These are phyloP conservation scores for Arthrinium puccinioides DNA, from an alignment of 2,329 filamentous ascomycete genomes.

Conservation along the genomic window DNA sequence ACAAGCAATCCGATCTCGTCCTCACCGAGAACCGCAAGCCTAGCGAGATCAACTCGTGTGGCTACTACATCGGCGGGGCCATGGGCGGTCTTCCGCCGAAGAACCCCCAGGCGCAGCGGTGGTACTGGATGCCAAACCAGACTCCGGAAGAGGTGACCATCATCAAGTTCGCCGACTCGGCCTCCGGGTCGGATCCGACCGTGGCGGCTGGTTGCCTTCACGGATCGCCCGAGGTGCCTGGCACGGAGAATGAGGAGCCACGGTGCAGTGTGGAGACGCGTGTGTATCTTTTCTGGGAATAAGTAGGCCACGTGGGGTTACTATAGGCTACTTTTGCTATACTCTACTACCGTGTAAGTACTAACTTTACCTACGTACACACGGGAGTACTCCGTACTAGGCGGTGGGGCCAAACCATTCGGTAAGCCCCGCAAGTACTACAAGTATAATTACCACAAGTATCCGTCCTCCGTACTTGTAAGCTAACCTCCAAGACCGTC, in stretches of 20 bases:
- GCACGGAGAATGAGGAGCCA: background rate
- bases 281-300: slow-evolving; percentile 1
- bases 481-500: too few relatives aligned
- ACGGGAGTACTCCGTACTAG: too few relatives aligned
- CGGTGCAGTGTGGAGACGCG: slow-evolving; percentile 1
- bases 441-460: too few relatives aligned
- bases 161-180: background rate
- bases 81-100: background rate
- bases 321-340: too few relatives aligned
- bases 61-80: slow-evolving; percentile 1
- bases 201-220: background rate
- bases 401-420: too few relatives aligned
- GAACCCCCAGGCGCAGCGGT: background rate
- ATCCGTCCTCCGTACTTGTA: too few relatives aligned
- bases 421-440: too few relatives aligned
- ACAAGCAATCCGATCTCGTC: background rate
- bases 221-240: slow-evolving; percentile 1
- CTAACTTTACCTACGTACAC: too few relatives aligned
- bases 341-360: too few relatives aligned
- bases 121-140: background rate
- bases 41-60: background rate
- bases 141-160: background rate
- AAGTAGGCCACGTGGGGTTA: background rate
- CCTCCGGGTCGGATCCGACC: background rate
- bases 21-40: slow-evolving; percentile 2